Evolutionary conservation across 176 grass and related monocot species (phyloP), one percentile per base, ranked within the genome.

Genomic region (Oropetium thomaeum): DNA sequence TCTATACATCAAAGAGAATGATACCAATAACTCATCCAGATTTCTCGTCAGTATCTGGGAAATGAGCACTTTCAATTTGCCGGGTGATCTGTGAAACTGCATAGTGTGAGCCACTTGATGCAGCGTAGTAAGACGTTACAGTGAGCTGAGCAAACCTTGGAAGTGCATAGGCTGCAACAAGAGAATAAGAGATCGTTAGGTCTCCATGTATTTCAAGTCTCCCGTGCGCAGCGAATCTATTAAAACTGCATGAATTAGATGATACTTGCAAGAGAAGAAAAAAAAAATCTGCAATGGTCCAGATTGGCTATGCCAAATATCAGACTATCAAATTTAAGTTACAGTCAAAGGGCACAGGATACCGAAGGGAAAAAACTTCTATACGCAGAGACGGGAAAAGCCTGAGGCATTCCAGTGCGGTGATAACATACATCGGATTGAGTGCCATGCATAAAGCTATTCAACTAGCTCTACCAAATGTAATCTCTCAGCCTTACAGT

Each of bases 61-160:
- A 77, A 85, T 84, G 81, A 28, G 73, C 28, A 17, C 74, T 84
- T 84, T 98, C 91, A 4, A 98, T 78, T 11, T 86, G 84, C 31
- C 84, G 81, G 5, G 96, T 98, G 23, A 88, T 78, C 62, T 92
- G 89, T 70, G 96, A 98, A 79, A 98, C 67, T 3, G 79, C 79
- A 38, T 95, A 86, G 65, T 89, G 88, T 2, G 89, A 94, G 17
- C 84, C 91, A 41, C 84, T 90, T 75, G 79, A 99, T 84, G 96
- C 82, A 1, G 87, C 83, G 51, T 95, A 95, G 73, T 95, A 92
- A 0, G 96, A 99, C 27, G 91, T 92, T 43, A 92, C 91, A 2
- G 89, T 92, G n/a, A 95, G 79, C 87, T 90, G 96, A 65, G 84
- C 72, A 79, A 99, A 99, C 53, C 57, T 90, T 22, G 96, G 96